Evolutionary conservation across 2,329 filamentous ascomycete species (phyloP), one percentile per base, ranked within the genome.

Genomic region (Xylariales sp.): DNA sequence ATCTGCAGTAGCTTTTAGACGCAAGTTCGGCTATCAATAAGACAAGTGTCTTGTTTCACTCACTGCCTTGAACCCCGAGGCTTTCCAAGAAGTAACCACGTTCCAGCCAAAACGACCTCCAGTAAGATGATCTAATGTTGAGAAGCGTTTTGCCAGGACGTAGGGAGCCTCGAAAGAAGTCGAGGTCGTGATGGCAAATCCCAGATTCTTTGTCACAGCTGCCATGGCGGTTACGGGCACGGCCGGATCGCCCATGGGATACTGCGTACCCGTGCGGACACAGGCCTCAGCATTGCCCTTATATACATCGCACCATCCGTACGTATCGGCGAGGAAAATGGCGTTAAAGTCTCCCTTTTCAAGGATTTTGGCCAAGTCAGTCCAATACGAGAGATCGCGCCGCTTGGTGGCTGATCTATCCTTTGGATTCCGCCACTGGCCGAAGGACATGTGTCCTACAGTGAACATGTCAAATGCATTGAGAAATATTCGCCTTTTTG

Each of bases 391-490:
- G n/a, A 42, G 25, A 20, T 42, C 37, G 8, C 36, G 36, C n/a
- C 36, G 36, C 29, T 42, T 42, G n/a, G 31, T 31, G 17, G 31
- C 30, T 8, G 35, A 29, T 35, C 36, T 18, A 23, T 42, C 40
- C 20, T 34, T 38, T 12, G 40, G 40, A 17, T 38, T 38, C 17
- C 40, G 29, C 40, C 40, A 42, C 18, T 42, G 36, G 13, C 36
- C 40, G 29, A 42, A 42, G 16, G 35, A 39, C 12, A 42, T 30
- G 21, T 42, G 40, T 14, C 40, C 35, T 14, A 38, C 36, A 4
- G 40, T 39, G 18, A 42, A 42, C 40, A 42, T 42, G 27, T 42
- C 35, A 29, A 42, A 42, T 12, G 29, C 40, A 33, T 39, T 42
- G 3, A 42, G 36, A 16, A 42, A 20, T 11, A 42, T 42, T 29